Conservation (phyloP, 805 yeast species). For the Candida hungchunana region DNA sequence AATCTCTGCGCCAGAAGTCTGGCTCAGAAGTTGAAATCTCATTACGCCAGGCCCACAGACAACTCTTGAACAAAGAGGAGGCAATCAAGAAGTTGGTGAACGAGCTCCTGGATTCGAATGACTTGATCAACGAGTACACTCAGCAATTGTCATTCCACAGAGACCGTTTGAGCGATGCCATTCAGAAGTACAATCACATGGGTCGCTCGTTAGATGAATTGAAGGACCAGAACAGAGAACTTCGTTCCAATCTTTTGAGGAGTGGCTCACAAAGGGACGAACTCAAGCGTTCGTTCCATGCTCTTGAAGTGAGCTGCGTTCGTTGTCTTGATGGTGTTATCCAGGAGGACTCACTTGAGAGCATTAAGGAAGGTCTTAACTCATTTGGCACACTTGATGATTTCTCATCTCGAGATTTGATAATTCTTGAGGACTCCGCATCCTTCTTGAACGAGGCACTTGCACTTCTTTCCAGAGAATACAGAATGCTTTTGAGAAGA, state of each 20-base stretch:
- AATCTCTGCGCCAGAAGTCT: not conserved
- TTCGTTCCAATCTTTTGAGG: conserved; percentile 8
- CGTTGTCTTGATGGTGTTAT: conserved; percentile 13
- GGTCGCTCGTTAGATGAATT: conserved; percentile 6
- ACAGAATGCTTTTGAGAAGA: conserved; percentile 5
- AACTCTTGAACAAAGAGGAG: conserved; percentile 1
- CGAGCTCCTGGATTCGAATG: conserved; percentile 8
- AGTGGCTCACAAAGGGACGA: conserved; percentile 11
- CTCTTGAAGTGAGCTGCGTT: conserved; percentile 14
- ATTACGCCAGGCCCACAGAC: not conserved
- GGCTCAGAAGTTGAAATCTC: conserved; percentile 1
- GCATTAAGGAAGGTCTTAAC: conserved; percentile 12
- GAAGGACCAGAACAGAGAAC: conserved; percentile 7
- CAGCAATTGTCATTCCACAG: conserved; percentile 8
- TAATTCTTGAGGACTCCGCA: conserved; percentile 9
- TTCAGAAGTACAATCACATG: conserved; percentile 8
- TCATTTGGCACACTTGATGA: conserved; percentile 4
- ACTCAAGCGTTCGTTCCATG: conserved; percentile 8
- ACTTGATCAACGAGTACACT: conserved; percentile 7
- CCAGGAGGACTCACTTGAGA: conserved; percentile 12
- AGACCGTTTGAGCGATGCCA: conserved; percentile 9
- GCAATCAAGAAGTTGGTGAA: conserved; percentile 2
- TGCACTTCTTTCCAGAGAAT: conserved; percentile 10
- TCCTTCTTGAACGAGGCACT: conserved; percentile 13
- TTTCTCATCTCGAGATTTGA: conserved; percentile 5